Conservation (phyloP, 257 asterid genomes). For the Nicotiana noctiflora region DNA sequence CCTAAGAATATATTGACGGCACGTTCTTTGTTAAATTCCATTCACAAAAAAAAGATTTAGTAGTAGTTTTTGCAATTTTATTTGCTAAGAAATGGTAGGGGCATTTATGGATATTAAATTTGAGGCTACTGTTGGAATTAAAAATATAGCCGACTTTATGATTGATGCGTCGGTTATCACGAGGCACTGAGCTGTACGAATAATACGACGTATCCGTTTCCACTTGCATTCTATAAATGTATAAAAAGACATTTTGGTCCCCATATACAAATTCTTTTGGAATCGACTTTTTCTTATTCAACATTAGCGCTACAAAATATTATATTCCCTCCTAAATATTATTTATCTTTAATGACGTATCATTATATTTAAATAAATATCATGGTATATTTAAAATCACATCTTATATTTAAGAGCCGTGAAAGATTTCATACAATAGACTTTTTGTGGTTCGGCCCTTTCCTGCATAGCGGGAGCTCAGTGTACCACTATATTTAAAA, state of each 20-base stretch:
- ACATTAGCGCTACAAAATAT: neutral
- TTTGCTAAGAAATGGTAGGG: neutral
- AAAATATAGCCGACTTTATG: neutral
- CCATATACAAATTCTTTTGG: neutral
- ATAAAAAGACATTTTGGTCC: conserved; percentile 20
- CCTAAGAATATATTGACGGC: conserved; percentile 7
- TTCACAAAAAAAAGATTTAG: neutral
- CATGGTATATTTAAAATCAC: neutral
- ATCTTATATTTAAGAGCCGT: too few relatives aligned
- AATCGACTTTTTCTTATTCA: neutral
- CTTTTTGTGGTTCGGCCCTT: too few relatives aligned
- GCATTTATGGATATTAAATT: conserved; percentile 12
- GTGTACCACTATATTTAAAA: neutral
- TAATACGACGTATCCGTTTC: neutral
- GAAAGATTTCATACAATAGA: too few relatives aligned
- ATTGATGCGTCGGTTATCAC: conserved; percentile 6
- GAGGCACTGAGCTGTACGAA: conserved; percentile 18
- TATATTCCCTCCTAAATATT: neutral
- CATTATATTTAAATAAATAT: neutral
- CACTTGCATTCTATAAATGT: neutral
- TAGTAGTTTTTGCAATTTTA: neutral
- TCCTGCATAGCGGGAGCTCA: too few relatives aligned
- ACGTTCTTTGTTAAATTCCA: neutral
- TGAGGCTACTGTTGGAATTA: conserved; percentile 4
- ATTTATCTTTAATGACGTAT: neutral